Percentiles rank a stretch among this genome's conserved stretches.
phyloP scores from a whole-genome alignment of 1,284 basidiomycete genomes.

The Cutaneotrichosporon cavernicola region DNA sequence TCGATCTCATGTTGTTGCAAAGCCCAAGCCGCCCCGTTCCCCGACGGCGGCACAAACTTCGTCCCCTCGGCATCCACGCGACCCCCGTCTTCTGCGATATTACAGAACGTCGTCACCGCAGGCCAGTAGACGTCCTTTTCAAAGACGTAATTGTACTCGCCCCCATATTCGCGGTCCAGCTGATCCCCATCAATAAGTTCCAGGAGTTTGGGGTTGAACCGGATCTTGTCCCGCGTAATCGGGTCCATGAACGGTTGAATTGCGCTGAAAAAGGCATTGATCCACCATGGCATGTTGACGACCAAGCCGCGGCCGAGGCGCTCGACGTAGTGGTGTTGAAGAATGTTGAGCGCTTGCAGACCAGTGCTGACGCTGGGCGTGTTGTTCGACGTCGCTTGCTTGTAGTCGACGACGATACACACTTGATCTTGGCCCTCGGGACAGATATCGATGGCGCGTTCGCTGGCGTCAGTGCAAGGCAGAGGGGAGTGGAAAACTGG shows the following conservation, averaged over 20 bases:
- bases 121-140: conserved; percentile 76
- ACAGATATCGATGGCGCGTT: conserved; percentile 81
- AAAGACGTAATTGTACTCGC: conserved; percentile 72
- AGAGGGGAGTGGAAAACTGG: too few relatives aligned
- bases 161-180: conserved; percentile 79
- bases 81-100: conserved; percentile 42
- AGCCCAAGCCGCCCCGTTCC: conserved; percentile 50
- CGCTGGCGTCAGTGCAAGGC: conserved; percentile 55
- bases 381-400: conserved; percentile 70
- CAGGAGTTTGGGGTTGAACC: conserved; percentile 77
- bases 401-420: conserved; percentile 80
- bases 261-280: conserved; percentile 82
- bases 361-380: conserved; percentile 77
- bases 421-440: conserved; percentile 76
- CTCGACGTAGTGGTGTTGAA: conserved; percentile 90
- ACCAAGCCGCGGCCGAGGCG: conserved; percentile 76
- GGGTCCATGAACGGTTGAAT: conserved; percentile 87
- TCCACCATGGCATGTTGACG: conserved; percentile 73
- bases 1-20: conserved; percentile 32
- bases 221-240: conserved; percentile 86
- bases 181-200: conserved; percentile 73
- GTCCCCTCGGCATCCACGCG: conserved; percentile 45
- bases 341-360: conserved; percentile 73
- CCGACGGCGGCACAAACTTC: conserved; percentile 40
- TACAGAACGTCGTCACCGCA: conserved; percentile 62